Conservation (phyloP, 176 grass and related monocot genomes). For the Puya raimondii region DNA sequence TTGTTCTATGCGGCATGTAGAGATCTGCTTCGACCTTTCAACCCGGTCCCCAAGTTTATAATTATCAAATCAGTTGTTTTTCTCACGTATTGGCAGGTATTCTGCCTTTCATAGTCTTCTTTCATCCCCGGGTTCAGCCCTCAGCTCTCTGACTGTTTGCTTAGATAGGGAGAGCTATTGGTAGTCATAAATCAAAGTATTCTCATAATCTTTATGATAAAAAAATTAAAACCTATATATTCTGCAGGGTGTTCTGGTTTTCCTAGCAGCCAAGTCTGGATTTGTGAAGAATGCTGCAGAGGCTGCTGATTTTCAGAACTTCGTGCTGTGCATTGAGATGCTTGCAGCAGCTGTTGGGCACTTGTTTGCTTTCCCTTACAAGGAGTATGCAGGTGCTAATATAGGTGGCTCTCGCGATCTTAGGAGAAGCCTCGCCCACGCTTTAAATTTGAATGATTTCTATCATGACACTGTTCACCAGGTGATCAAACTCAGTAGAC, state of each 20-base stretch:
- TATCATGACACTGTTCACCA: slow-evolving; percentile 97
- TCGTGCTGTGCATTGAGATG: slow-evolving; percentile 91
- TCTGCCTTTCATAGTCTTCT: not conserved
- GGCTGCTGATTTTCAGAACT: slow-evolving; percentile 88
- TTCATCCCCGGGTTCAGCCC: not conserved
- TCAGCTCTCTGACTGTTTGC: not conserved
- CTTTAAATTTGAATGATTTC: slow-evolving; percentile 77
- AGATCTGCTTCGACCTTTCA: slow-evolving; percentile 82
- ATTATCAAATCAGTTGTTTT: slow-evolving; percentile 98
- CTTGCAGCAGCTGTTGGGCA: slow-evolving; percentile 73
- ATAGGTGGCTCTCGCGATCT: slow-evolving; percentile 47
- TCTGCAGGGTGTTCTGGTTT: slow-evolving; percentile 86
- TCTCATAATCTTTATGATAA: not conserved
- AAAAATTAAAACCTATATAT: slow-evolving; percentile 3
- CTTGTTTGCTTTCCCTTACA: slow-evolving; percentile 82
- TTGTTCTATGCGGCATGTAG: slow-evolving; percentile 93
- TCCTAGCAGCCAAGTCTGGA: slow-evolving; percentile 87
- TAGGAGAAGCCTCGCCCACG: slow-evolving; percentile 58
- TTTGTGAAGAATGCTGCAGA: slow-evolving; percentile 76
- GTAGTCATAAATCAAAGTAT: not conserved
- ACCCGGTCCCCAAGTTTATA: slow-evolving; percentile 93
- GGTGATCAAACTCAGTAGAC: slow-evolving; percentile 35
- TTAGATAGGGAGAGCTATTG: not conserved
- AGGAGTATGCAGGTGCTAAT: slow-evolving; percentile 91
- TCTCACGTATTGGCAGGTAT: slow-evolving; percentile 99